Conservation (phyloP, 352 stramenopile species). For the Phytophthora chlamydospora region DNA sequence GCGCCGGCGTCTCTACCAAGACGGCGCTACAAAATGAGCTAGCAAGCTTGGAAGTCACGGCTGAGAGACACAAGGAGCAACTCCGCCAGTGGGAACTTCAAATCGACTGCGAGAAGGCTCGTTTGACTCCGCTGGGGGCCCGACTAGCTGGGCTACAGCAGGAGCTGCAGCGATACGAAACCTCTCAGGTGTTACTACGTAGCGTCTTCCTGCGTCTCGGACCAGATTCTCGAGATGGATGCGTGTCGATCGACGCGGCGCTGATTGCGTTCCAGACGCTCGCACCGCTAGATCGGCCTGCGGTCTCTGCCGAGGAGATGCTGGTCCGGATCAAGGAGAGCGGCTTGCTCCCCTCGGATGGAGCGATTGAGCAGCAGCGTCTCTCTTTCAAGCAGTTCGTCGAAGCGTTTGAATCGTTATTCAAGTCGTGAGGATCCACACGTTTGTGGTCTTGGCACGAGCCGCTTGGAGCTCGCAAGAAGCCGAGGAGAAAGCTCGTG, state of each 20-base stretch:
- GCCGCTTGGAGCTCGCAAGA: too few species aligned
- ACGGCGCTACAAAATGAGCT: constrained; percentile 54
- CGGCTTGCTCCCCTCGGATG: background rate
- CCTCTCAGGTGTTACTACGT: constrained; percentile 33
- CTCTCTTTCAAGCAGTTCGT: constrained; percentile 44
- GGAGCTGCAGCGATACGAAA: constrained; percentile 29
- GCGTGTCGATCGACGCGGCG: constrained; percentile 25
- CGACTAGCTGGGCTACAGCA: constrained; percentile 37
- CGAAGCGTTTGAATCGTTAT: constrained; percentile 34
- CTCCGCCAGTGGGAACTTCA: constrained; percentile 46
- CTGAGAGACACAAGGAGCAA: constrained; percentile 45
- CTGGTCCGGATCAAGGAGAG: constrained; percentile 12
- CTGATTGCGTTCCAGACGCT: constrained; percentile 39
- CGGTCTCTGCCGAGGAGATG: constrained; percentile 16
- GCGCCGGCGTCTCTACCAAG: constrained; percentile 10
- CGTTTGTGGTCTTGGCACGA: background rate
- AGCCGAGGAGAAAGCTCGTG: too few species aligned
- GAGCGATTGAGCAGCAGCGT: background rate
- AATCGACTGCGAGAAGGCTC: constrained; percentile 56
- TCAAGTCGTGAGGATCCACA: constrained; percentile 26
- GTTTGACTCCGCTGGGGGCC: constrained; percentile 41
- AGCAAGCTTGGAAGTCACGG: constrained; percentile 37
- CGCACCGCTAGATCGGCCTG: constrained; percentile 16
- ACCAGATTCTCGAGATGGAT: constrained; percentile 18
- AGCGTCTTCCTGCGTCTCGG: constrained; percentile 37